phyloP scores from a whole-genome alignment of 2,329 filamentous ascomycete species.

The Colletotrichum siamense region DNA sequence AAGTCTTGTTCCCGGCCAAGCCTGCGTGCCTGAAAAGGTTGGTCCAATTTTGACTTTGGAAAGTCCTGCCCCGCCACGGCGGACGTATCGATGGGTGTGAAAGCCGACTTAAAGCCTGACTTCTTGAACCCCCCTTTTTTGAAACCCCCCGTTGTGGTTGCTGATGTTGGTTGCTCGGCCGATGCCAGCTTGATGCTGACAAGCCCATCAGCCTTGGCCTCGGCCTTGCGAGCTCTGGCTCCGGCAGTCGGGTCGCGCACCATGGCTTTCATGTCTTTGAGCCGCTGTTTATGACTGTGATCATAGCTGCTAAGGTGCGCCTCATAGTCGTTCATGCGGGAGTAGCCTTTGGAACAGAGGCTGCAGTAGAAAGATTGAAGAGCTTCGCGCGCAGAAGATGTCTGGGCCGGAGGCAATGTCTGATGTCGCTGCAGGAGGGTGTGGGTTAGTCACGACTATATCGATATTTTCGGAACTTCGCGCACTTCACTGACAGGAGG shows the following conservation, averaged over 20 bases:
- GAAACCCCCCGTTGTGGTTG: constrained; percentile 50
- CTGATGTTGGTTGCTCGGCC: constrained; percentile 32
- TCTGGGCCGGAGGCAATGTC: constrained; percentile 63
- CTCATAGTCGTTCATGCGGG: constrained; percentile 95
- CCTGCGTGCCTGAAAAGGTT: constrained; percentile 26
- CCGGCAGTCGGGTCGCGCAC: constrained; percentile 73
- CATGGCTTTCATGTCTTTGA: constrained; percentile 88
- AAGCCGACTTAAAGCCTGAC: constrained; percentile 81
- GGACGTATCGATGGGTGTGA: constrained; percentile 58
- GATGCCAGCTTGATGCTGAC: constrained; percentile 69
- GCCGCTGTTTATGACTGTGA: constrained; percentile 90
- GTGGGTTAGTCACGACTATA: neutral
- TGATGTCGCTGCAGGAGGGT: constrained; percentile 53
- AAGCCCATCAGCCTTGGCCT: constrained; percentile 73
- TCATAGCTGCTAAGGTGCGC: constrained; percentile 94
- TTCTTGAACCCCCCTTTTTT: constrained; percentile 81
- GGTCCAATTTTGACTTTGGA: constrained; percentile 1
- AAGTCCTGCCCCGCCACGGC: constrained; percentile 24
- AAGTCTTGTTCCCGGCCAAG: neutral
- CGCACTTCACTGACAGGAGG: constrained; percentile 23
- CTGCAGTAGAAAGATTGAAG: constrained; percentile 83
- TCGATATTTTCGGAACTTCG: neutral
- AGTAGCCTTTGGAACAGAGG: constrained; percentile 93
- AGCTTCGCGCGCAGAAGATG: constrained; percentile 73
- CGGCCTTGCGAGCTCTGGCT: constrained; percentile 70